Conservation (phyloP, 1,284 basidiomycete genomes). For the Pholiota adiposa region DNA sequence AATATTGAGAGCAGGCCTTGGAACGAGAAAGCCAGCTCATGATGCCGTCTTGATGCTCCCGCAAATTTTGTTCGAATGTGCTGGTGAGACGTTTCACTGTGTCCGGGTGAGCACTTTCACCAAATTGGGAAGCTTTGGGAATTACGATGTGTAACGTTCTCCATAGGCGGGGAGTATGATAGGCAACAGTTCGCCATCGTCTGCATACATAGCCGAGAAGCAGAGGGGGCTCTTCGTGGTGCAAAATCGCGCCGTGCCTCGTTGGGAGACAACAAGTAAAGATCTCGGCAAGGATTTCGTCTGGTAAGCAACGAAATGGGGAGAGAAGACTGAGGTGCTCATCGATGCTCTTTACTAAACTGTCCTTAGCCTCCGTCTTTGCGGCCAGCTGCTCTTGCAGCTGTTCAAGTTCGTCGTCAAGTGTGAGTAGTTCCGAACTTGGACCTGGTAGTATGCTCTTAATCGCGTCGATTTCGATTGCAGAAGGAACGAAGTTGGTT, state of each 20-base stretch:
- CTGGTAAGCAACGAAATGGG: slow-evolving; percentile 3
- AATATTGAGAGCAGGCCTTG: background rate
- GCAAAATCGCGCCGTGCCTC: background rate
- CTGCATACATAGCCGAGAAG: slow-evolving; percentile 1
- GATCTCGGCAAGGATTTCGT: slow-evolving; percentile 3
- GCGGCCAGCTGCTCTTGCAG: background rate
- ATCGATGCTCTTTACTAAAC: background rate
- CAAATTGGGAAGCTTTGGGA: background rate
- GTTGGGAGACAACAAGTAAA: background rate
- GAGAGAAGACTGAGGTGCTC: background rate
- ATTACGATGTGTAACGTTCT: background rate
- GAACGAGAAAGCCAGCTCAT: background rate
- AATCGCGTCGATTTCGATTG: background rate
- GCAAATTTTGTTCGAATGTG: background rate
- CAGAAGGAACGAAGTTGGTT: background rate
- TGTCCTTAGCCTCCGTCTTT: background rate
- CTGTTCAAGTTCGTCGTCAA: background rate
- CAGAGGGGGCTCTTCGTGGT: background rate
- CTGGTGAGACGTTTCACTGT: background rate
- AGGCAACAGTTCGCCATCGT: background rate
- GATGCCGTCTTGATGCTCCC: background rate
- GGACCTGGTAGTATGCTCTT: background rate
- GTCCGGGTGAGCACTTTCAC: background rate
- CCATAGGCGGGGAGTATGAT: slow-evolving; percentile 1
- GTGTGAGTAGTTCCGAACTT: background rate